These are phyloP conservation scores for Coemansia umbellata DNA, from an alignment of 192 early-diverging fungal genomes.

Conservation along the genomic window DNA sequence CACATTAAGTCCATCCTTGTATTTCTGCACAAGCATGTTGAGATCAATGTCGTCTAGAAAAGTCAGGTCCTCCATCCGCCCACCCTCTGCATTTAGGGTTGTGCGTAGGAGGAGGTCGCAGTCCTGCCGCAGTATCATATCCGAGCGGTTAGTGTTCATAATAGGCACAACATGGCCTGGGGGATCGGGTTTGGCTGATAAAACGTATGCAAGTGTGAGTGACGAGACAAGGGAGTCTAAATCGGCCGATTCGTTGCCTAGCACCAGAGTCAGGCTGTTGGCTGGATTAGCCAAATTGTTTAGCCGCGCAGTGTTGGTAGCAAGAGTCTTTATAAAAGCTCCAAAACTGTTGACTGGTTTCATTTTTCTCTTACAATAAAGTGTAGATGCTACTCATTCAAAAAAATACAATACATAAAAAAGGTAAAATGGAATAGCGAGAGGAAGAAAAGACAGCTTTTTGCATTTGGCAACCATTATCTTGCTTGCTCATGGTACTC, in stretches of 20 bases:
- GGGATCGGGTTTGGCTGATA: neutral
- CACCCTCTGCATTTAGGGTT: conserved; percentile 5
- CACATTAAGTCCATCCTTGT: neutral
- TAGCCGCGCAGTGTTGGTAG: conserved; percentile 15
- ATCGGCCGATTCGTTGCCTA: conserved; percentile 52
- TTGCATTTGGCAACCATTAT: too few relatives aligned
- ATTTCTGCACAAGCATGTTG: neutral
- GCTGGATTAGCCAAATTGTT: neutral
- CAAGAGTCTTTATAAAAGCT: conserved; percentile 28
- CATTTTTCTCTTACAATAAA: conserved; percentile 2
- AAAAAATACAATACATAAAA: too few relatives aligned
- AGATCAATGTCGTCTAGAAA: conserved; percentile 43
- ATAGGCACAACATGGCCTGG: conserved; percentile 18
- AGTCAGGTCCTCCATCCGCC: conserved; percentile 9
- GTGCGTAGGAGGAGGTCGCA: conserved; percentile 15
- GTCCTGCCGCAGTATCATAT: conserved; percentile 41
- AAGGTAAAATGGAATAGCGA: too few relatives aligned
- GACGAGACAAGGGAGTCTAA: conserved; percentile 51
- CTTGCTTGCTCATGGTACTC: too few relatives aligned
- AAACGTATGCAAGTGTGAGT: conserved; percentile 33
- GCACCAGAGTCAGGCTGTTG: conserved; percentile 29
- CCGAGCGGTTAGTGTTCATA: conserved; percentile 29
- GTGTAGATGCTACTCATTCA: too few relatives aligned
- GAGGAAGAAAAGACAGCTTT: too few relatives aligned
- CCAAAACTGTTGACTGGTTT: conserved; percentile 9